A percentile compares a stretch with the other conserved stretches of the same genome.
These are phyloP conservation scores for Samsoniella hepiali DNA, from an alignment of 2,329 filamentous ascomycete genomes.

Conservation along the genomic window DNA sequence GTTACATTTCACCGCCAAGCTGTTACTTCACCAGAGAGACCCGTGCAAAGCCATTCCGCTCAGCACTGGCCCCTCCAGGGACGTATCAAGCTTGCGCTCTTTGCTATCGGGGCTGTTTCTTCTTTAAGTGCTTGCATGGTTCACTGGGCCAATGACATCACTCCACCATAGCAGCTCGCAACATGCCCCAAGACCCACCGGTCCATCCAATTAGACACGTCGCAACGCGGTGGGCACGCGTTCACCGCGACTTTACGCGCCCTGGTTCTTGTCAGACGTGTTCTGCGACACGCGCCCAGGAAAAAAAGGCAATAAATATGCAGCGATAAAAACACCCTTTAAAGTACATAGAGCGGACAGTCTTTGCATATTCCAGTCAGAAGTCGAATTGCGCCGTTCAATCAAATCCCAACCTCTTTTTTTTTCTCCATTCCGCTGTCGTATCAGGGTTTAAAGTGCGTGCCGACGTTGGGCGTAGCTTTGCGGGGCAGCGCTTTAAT, in stretches of 20 bases:
- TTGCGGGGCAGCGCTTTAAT: constrained; percentile 1
- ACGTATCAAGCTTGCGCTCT: too few species aligned
- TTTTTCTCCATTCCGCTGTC: background rate
- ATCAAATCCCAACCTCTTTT: background rate
- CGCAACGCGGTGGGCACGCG: background rate
- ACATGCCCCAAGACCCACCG: background rate
- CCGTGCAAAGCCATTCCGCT: too few species aligned
- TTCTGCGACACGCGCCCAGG: background rate
- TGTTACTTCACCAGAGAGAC: too few species aligned
- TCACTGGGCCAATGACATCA: constrained; percentile 4
- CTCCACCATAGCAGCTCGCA: background rate
- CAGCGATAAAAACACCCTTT: background rate
- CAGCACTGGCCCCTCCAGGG: too few species aligned
- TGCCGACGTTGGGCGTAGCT: constrained; percentile 1
- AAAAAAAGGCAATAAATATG: background rate
- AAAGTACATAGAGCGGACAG: too few species aligned
- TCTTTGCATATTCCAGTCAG: background rate
- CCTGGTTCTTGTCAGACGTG: background rate
- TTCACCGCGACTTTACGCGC: constrained; percentile 2
- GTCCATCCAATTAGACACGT: background rate
- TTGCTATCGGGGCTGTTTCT: too few species aligned
- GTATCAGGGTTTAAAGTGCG: background rate
- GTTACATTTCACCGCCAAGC: too few species aligned
- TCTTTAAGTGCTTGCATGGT: constrained; percentile 1
- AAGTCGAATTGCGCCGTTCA: background rate